A percentile compares a stretch with the other conserved stretches of the same genome.
phyloP scores from a whole-genome alignment of 257 asterid genomes.

The Petunia axillaris region DNA sequence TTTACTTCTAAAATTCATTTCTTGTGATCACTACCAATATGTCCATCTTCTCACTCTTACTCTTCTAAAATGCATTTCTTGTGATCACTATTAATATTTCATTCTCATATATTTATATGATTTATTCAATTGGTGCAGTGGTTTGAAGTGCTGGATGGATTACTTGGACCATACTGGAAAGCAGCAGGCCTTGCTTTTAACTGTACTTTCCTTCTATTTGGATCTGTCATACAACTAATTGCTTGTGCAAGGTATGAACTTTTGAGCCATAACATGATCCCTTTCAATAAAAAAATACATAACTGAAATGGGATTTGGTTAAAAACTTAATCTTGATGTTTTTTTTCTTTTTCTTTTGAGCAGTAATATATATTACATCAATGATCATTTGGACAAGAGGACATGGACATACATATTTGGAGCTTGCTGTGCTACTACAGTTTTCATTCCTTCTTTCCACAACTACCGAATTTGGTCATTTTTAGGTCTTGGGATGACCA shows the following conservation, averaged over 20 bases:
- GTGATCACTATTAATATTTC: not conserved
- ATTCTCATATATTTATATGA: not conserved
- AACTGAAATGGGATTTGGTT: not conserved
- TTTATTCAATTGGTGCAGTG: slow-evolving; percentile 51
- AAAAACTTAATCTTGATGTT: not conserved
- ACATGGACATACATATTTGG: slow-evolving; percentile 99
- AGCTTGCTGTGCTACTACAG: slow-evolving; percentile 98
- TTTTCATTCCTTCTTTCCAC: slow-evolving; percentile 96
- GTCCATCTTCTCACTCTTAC: no score
- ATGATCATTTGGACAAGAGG: slow-evolving; percentile 94
- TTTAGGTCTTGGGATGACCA: slow-evolving; percentile 96
- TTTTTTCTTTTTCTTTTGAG: not conserved
- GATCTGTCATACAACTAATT: slow-evolving; percentile 95
- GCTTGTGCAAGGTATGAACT: slow-evolving; percentile 87
- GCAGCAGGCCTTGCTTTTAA: slow-evolving; percentile 91
- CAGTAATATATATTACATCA: slow-evolving; percentile 93
- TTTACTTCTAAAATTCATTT: no score
- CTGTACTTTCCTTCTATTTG: slow-evolving; percentile 95
- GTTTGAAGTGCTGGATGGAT: slow-evolving; percentile 96
- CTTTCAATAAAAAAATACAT: not conserved
- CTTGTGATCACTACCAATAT: no score
- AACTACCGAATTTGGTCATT: slow-evolving; percentile 96
- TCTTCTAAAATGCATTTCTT: not conserved
- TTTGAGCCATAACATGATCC: not conserved
- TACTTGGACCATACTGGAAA: slow-evolving; percentile 97